phyloP scores from a whole-genome alignment of 768 basidiomycete species.

The Trametes punicea region DNA sequence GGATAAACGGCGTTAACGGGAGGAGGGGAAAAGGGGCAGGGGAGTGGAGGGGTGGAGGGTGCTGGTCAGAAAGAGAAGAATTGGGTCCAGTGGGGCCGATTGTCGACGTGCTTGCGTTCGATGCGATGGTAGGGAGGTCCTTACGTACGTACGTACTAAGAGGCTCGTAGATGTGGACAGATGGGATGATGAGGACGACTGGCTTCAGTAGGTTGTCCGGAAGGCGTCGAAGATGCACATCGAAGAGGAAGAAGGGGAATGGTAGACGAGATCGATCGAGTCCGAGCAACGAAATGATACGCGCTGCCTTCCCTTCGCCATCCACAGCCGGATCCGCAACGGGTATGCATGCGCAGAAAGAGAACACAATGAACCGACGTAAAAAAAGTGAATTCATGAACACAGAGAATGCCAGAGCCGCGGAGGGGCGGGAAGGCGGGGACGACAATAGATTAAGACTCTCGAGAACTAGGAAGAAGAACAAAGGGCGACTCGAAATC shows the following conservation, averaged over 20 bases:
- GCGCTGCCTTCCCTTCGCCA: not conserved
- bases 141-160: not conserved
- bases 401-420: not conserved
- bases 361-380: not conserved
- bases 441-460: not conserved
- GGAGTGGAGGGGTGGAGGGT: too few relatives aligned
- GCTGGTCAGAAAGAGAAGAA: not conserved
- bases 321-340: constrained; percentile 1
- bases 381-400: not conserved
- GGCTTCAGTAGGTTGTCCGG: constrained; percentile 1
- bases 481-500: not conserved
- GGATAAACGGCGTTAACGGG: too few relatives aligned
- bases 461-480: not conserved
- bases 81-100: not conserved
- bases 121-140: not conserved
- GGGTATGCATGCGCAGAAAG: not conserved
- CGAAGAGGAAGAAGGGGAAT: not conserved
- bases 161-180: not conserved
- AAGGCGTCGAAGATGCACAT: not conserved
- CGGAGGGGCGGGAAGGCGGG: not conserved
- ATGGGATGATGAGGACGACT: not conserved
- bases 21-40: too few relatives aligned
- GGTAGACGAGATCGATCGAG: not conserved
- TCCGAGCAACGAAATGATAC: not conserved
- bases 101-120: not conserved